Evolutionary conservation across 495 filamentous ascomycete species (phyloP), one percentile per base, ranked within the genome.

Genomic region (Annulohypoxylon maeteangense): DNA sequence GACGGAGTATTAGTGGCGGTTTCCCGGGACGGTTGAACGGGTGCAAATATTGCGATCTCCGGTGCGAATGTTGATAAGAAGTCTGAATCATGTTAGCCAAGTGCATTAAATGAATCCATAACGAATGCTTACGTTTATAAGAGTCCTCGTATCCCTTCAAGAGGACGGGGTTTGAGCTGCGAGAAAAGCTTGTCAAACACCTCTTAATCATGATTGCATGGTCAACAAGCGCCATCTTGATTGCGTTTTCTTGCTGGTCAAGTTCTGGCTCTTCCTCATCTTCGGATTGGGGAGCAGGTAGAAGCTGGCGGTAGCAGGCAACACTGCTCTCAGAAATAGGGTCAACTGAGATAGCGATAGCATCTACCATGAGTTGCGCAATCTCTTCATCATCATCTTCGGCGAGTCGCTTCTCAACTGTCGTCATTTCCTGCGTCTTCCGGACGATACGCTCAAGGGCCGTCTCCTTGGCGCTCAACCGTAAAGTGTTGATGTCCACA

Each of bases 391-490:
- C 82, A 56, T 95, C 92, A 7, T 92, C 91, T 20, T 93, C 90
- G 5, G 84, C 80, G n/a, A 94, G 85, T 40, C 88, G 87, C 74
- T 89, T 90, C 75, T 96, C 93, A 7, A 97, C 79, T 10, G 85
- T 71, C 8, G 87, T 81, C 80, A 99, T 85, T 77, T 99, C 96
- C 53, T 90, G 87, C 10, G 95, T 95, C 84, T 98, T 98, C 56
- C 93, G 87, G 74, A 91, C 89, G 36, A 96, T 93, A n/a, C 95
- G 88, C 77, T 98, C 95, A 48, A 98, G 86, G 4, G 92, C 95
- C 6, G 93, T 95, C 74, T 98, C 91, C 65, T 95, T 81, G 7
- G 95, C 91, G 22, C 87, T 86, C 12, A 97, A 78, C 2, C 85
- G 84, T 20, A 92, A 76, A 27, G 89, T 88, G n/a, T 74, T 73